Evolutionary conservation across 371 early-diverging fungal genomes (phyloP).

Genomic region (Capillidium heterosporum): DNA sequence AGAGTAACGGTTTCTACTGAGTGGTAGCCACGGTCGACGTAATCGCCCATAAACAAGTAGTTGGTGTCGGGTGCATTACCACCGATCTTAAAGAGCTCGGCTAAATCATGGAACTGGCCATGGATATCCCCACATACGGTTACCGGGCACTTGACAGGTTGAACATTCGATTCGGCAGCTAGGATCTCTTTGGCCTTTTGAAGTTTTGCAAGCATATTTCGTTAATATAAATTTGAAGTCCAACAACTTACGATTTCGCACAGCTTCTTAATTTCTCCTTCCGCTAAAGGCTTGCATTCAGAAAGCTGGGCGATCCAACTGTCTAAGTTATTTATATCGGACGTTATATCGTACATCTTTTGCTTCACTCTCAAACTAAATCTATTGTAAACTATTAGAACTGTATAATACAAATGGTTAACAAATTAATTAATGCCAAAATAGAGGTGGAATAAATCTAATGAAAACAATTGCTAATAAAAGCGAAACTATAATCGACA

Average conservation of each 20-base stretch:
- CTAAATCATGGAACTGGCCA: constrained; percentile 97
- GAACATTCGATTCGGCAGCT: constrained; percentile 90
- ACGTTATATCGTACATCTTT: constrained; percentile 3
- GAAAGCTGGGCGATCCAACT: constrained; percentile 80
- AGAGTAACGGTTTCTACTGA: constrained; percentile 94
- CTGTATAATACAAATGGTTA: too few species aligned
- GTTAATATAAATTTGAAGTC: not conserved
- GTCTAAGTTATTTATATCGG: constrained; percentile 37
- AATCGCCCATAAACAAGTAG: constrained; percentile 99
- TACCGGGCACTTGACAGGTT: constrained; percentile 86
- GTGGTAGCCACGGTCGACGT: constrained; percentile 98
- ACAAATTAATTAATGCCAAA: too few species aligned
- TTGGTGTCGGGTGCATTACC: constrained; percentile 94
- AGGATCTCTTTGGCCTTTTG: constrained; percentile 74
- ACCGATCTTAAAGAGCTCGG: constrained; percentile 95
- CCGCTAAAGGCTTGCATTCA: constrained; percentile 80
- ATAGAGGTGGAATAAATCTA: too few species aligned
- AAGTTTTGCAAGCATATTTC: not conserved
- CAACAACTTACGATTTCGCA: constrained; percentile 66
- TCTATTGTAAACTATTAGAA: too few species aligned
- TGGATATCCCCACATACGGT: constrained; percentile 97
- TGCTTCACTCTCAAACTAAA: not conserved
- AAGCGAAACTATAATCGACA: too few species aligned
- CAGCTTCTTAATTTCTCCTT: constrained; percentile 82
- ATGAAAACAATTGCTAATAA: too few species aligned